Evolutionary conservation across 2,329 filamentous ascomycete genomes (phyloP), one percentile per base, ranked within the genome.

Genomic region (Botrytis deweyae): DNA sequence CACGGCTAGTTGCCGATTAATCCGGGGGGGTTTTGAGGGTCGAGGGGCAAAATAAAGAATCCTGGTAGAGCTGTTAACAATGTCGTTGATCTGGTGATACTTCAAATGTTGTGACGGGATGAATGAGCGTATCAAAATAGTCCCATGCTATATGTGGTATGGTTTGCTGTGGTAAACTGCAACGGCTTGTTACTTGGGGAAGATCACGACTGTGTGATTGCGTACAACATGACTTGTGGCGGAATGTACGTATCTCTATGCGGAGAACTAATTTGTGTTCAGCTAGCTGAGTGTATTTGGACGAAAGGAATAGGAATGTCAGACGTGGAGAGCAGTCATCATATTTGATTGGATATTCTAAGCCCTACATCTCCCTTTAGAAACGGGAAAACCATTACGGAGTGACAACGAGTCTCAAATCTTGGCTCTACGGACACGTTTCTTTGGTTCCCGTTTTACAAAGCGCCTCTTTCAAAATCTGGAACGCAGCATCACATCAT

Each of bases 271-370:
- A 46, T 33, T 46, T 20, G 62, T 40, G n/a, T 65, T 44, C 62
- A 65, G 62, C 62, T 65, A 33, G 62, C 62, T 65, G 65, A 52
- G 33, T 52, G 33, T 67, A 22, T 40, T 40, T 3, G 65, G 36
- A 55, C 33, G 46, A 68, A 55, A 55, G 14, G 46, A 68, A 55
- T n/a, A 55, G 46, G 65, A 68, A 68, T 55, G 65, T 42, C 46
- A 68, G 65, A 68, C 16, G 1, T 55, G n/a, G 20, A 38, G 22
- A 25, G 36, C 22, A 40, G 36, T 29, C 8, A 29, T 55, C 14
- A 25, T 14, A 42, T 29, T 14, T 68, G 65, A 55, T 68, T 68
- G 65, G 65, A 68, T 55, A 20, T 68, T 20, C 49, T 40, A 55
- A 67, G 46, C 46, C 46, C 22, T 67, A 38, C 44, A 38, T 52